Evolutionary conservation across 2,329 filamentous ascomycete species (phyloP).

Genomic region (Apiospora pterosperma): DNA sequence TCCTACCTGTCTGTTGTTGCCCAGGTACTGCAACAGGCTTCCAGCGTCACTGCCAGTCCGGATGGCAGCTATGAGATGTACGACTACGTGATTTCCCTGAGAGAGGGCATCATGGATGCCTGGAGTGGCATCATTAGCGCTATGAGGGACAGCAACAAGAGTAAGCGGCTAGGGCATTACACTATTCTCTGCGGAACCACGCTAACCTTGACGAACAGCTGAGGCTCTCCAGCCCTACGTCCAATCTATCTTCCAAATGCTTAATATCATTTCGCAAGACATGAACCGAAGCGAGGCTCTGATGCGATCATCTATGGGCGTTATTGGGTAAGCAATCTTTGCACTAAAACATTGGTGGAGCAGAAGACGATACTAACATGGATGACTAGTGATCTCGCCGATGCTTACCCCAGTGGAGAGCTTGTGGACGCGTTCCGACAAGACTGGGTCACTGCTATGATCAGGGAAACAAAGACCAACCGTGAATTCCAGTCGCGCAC

Average conservation of each 20-base stretch:
- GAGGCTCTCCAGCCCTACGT: slow-evolving; percentile 73
- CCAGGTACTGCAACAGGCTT: slow-evolving; percentile 90
- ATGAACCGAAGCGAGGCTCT: slow-evolving; percentile 86
- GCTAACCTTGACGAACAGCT: slow-evolving; percentile 41
- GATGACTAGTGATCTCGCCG: slow-evolving; percentile 70
- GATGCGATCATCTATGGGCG: slow-evolving; percentile 93
- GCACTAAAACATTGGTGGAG: not conserved
- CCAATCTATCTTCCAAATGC: slow-evolving; percentile 80
- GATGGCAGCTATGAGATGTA: slow-evolving; percentile 93
- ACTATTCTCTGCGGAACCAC: not conserved
- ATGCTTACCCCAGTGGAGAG: slow-evolving; percentile 89
- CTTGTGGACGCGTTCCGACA: slow-evolving; percentile 80
- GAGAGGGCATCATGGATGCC: slow-evolving; percentile 98
- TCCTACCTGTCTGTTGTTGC: slow-evolving; percentile 90
- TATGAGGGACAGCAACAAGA: slow-evolving; percentile 80
- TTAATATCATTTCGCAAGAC: slow-evolving; percentile 77
- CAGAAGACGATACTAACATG: not conserved
- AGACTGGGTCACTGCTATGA: slow-evolving; percentile 85
- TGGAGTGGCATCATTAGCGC: slow-evolving; percentile 97
- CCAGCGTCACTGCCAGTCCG: slow-evolving; percentile 71
- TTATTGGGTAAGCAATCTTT: slow-evolving; percentile 72
- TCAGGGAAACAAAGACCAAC: slow-evolving; percentile 88
- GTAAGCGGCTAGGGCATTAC: slow-evolving; percentile 41
- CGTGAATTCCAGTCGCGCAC: slow-evolving; percentile 83
- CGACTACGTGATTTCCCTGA: slow-evolving; percentile 90